Evolutionary conservation across 140 eudicot genomes (phyloP).

Genomic region (Erigeron philadelphicus): DNA sequence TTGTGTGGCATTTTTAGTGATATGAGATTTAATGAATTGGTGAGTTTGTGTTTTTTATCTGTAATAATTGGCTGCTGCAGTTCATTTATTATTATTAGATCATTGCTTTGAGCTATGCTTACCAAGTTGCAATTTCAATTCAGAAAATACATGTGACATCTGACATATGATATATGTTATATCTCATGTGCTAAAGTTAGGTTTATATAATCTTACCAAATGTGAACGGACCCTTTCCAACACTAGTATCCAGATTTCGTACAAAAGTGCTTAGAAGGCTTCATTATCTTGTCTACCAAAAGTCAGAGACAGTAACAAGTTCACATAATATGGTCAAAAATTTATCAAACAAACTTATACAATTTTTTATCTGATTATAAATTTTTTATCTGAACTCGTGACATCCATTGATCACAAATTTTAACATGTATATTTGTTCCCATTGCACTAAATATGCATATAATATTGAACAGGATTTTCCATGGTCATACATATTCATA

Average conservation of each 20-base stretch:
- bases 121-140: background rate
- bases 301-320: background rate
- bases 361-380: background rate
- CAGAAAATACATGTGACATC: background rate
- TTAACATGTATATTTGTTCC: background rate
- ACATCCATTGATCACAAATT: background rate
- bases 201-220: background rate
- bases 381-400: background rate
- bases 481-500: background rate
- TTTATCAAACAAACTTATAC: constrained; percentile 5
- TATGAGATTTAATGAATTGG: background rate
- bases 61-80: background rate
- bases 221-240: background rate
- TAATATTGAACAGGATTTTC: background rate
- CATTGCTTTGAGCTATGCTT: constrained; percentile 4
- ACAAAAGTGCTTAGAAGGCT: background rate
- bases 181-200: too few relatives aligned
- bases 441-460: background rate
- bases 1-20: background rate
- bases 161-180: background rate
- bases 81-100: background rate
- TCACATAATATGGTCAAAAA: background rate
- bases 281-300: background rate
- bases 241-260: background rate
- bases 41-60: background rate